A percentile compares a stretch with the other conserved stretches of the same genome.
phyloP scores from a whole-genome alignment of 768 basidiomycete genomes.

The Candolleomyces aberdarensis region DNA sequence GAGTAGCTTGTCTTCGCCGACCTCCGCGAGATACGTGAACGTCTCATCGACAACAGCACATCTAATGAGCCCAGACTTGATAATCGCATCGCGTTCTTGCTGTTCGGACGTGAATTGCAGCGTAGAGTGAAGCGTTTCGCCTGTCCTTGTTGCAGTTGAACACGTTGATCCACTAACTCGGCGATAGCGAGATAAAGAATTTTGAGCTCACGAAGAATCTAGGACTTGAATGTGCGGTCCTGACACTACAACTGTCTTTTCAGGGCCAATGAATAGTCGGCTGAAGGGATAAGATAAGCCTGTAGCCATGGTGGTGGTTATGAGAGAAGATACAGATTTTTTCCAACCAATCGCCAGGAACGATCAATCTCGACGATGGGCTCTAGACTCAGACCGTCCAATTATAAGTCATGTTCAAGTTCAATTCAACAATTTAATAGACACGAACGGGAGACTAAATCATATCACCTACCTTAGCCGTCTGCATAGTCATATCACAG shows the following conservation, averaged over 20 bases:
- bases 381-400: too few species aligned
- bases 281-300: constrained; percentile 43
- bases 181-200: too few species aligned
- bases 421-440: too few species aligned
- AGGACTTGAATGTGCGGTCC: constrained; percentile 66
- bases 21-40: constrained; percentile 52
- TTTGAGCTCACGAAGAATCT: constrained; percentile 44
- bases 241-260: constrained; percentile 41
- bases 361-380: background rate
- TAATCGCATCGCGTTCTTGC: constrained; percentile 20
- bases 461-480: too few species aligned
- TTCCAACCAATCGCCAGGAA: background rate
- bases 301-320: constrained; percentile 9
- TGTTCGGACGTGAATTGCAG: constrained; percentile 26
- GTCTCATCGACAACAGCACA: constrained; percentile 51
- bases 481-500: too few species aligned
- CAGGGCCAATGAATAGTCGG: constrained; percentile 37
- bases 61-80: constrained; percentile 55
- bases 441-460: too few species aligned
- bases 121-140: constrained; percentile 47
- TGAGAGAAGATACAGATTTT: background rate
- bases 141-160: constrained; percentile 39
- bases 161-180: background rate
- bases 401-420: too few species aligned
- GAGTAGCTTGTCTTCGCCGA: constrained; percentile 79